These are phyloP conservation scores for Ceratocystis eucalypticola DNA, from an alignment of 2,329 filamentous ascomycete genomes.

Conservation along the genomic window DNA sequence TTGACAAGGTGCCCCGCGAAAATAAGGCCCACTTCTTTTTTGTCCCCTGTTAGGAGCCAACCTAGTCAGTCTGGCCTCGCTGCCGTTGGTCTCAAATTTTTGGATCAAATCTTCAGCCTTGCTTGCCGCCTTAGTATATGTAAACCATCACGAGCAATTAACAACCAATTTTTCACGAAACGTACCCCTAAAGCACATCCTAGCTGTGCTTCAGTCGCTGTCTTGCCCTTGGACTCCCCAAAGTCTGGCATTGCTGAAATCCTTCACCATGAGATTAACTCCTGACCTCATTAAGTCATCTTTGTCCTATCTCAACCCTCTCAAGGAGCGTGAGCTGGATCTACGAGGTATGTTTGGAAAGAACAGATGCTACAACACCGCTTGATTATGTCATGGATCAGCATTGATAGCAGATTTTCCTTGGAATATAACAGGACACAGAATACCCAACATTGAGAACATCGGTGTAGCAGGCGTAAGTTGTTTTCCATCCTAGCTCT, in stretches of 20 bases:
- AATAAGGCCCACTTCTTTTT: not conserved
- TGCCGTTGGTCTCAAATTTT: conserved; percentile 8
- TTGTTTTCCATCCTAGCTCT: conserved; percentile 23
- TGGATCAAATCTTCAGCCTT: conserved; percentile 17
- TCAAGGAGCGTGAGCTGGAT: conserved; percentile 97
- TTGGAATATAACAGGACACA: conserved; percentile 63
- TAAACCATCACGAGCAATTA: not conserved
- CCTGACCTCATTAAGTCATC: conserved; percentile 88
- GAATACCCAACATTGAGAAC: conserved; percentile 96
- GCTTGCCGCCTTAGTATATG: not conserved
- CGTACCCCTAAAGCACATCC: not conserved
- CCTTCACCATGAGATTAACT: conserved; percentile 71
- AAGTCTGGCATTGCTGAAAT: not conserved
- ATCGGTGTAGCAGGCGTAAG: conserved; percentile 82
- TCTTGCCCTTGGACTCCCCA: not conserved
- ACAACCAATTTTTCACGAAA: not conserved
- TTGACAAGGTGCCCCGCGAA: conserved; percentile 7
- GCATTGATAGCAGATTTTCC: conserved; percentile 60
- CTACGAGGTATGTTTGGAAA: conserved; percentile 96
- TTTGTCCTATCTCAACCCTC: conserved; percentile 94
- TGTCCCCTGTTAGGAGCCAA: not conserved
- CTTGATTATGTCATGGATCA: conserved; percentile 43
- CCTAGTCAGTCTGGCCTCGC: conserved; percentile 5
- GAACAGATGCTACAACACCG: conserved; percentile 91
- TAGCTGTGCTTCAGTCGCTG: not conserved